Evolutionary conservation across 768 basidiomycete species (phyloP).

Genomic region (Favolaschia claudopus): DNA sequence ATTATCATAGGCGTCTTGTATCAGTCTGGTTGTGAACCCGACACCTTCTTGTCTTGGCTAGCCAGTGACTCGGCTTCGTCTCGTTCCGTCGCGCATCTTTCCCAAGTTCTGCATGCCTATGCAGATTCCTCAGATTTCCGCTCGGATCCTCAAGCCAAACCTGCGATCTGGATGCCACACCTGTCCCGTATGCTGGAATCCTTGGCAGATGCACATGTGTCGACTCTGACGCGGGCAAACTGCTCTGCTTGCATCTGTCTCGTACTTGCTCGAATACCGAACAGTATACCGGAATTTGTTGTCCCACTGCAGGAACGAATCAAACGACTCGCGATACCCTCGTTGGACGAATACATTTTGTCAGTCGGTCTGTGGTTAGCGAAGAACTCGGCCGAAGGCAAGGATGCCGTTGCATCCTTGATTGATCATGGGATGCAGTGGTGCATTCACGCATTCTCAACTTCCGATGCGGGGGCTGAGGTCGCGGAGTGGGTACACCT

Average conservation of each 20-base stretch:
- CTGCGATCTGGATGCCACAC: conserved; percentile 36
- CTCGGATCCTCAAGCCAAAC: conserved; percentile 26
- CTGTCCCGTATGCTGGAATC: conserved; percentile 34
- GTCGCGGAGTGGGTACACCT: conserved; percentile 39
- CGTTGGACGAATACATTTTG: conserved; percentile 39
- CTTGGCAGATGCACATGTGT: conserved; percentile 21
- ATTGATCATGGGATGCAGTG: conserved; percentile 60
- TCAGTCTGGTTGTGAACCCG: conserved; percentile 34
- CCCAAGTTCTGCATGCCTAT: conserved; percentile 52
- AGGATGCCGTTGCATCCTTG: conserved; percentile 36
- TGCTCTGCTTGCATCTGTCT: conserved; percentile 38
- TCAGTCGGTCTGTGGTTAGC: conserved; percentile 39
- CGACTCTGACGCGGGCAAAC: conserved; percentile 23
- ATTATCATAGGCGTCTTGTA: conserved; percentile 57
- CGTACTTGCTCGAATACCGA: conserved; percentile 35
- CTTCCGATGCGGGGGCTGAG: conserved; percentile 35
- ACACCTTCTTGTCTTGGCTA: conserved; percentile 50
- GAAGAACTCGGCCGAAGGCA: conserved; percentile 29
- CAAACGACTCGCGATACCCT: conserved; percentile 30
- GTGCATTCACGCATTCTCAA: conserved; percentile 56
- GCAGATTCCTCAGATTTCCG: conserved; percentile 47
- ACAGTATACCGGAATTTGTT: conserved; percentile 28
- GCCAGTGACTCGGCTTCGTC: conserved; percentile 34
- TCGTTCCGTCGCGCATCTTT: conserved; percentile 38
- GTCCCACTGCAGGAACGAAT: conserved; percentile 36